These are phyloP conservation scores for Priceomyces carsonii DNA, from an alignment of 805 yeast species.

Conservation along the genomic window DNA sequence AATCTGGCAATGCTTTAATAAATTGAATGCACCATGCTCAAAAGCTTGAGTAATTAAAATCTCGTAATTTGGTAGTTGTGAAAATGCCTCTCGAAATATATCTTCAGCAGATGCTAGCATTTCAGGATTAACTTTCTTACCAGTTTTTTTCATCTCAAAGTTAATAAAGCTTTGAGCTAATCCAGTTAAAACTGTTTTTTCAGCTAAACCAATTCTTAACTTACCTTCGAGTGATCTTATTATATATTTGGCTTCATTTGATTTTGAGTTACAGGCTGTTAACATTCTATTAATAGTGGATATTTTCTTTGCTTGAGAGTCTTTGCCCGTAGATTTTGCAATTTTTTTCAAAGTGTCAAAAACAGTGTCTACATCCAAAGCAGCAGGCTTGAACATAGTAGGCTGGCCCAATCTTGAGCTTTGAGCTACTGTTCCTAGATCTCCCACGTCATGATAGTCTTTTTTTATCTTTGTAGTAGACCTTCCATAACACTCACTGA, in stretches of 20 bases:
- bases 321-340: constrained; percentile 75
- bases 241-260: constrained; percentile 80
- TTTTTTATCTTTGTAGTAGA: constrained; percentile 66
- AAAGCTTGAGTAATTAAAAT: constrained; percentile 66
- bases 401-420: constrained; percentile 83
- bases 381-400: constrained; percentile 89
- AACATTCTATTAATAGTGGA: constrained; percentile 78
- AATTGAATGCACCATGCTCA: constrained; percentile 63
- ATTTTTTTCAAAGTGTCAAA: constrained; percentile 74
- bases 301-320: constrained; percentile 78
- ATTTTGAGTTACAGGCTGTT: constrained; percentile 74
- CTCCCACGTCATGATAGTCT: constrained; percentile 81
- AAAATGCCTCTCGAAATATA: constrained; percentile 78
- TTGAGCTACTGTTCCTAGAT: constrained; percentile 86
- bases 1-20: constrained; percentile 68
- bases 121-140: constrained; percentile 36
- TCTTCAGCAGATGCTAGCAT: constrained; percentile 68
- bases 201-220: constrained; percentile 89
- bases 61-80: constrained; percentile 89
- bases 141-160: constrained; percentile 45
- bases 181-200: constrained; percentile 83
- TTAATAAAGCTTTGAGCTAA: constrained; percentile 79
- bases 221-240: constrained; percentile 92
- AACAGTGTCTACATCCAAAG: constrained; percentile 71
- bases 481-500: constrained; percentile 88